phyloP scores from a whole-genome alignment of 345 rosid species.

The Salix arbutifolia region DNA sequence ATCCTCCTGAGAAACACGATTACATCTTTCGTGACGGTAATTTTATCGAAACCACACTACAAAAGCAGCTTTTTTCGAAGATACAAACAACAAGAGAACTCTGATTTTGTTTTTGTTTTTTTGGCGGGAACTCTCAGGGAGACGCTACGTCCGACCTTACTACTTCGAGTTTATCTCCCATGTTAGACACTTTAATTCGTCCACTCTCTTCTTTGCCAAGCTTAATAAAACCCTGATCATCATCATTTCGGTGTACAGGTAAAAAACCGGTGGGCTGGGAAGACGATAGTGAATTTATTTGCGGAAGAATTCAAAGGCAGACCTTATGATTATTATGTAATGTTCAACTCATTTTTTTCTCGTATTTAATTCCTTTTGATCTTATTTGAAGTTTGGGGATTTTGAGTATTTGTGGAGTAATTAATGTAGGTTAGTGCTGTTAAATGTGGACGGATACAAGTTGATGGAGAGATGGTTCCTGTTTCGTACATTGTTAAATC shows the following conservation, averaged over 20 bases:
- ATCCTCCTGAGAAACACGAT: slow-evolving; percentile 59
- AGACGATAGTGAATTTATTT: slow-evolving; percentile 81
- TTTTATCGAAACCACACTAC: neutral
- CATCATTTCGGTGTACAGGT: slow-evolving; percentile 37
- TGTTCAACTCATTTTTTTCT: neutral
- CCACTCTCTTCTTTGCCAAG: neutral
- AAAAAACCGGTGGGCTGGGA: slow-evolving; percentile 88
- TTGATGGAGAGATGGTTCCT: slow-evolving; percentile 68
- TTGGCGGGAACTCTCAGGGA: slow-evolving; percentile 49
- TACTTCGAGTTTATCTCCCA: slow-evolving; percentile 85
- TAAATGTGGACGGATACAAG: slow-evolving; percentile 76
- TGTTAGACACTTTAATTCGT: slow-evolving; percentile 35
- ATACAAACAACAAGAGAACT: neutral
- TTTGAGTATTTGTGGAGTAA: neutral
- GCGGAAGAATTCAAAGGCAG: slow-evolving; percentile 87
- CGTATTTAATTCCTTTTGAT: neutral
- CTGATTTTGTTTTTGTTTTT: neutral
- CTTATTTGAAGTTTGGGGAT: neutral
- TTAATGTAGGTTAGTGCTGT: slow-evolving; percentile 68
- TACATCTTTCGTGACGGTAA: slow-evolving; percentile 67
- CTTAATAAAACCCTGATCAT: slow-evolving; percentile 10
- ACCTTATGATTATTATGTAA: slow-evolving; percentile 76
- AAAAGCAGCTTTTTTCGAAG: neutral
- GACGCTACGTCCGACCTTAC: slow-evolving; percentile 82
- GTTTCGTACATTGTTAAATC: slow-evolving; percentile 71